Evolutionary conservation across 2,329 filamentous ascomycete species (phyloP).

Genomic region (Fusarium illudens): DNA sequence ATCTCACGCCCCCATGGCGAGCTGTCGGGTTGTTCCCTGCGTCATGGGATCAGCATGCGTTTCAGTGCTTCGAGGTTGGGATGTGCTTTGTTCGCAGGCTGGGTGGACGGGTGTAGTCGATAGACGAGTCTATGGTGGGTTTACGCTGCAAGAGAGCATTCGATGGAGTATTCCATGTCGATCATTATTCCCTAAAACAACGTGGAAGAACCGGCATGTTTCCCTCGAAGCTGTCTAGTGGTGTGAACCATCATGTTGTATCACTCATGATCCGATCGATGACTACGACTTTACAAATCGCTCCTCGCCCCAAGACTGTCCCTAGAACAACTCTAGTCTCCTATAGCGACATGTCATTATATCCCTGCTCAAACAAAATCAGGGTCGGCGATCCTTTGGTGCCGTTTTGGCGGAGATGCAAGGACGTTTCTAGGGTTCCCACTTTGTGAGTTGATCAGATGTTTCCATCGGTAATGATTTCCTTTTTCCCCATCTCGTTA

Average conservation of each 20-base stretch:
- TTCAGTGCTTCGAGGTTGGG: conserved; percentile 12
- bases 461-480: background rate
- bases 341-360: background rate
- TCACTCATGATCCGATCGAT: background rate
- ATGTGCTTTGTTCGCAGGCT: background rate
- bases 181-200: background rate
- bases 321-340: background rate
- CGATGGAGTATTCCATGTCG: background rate
- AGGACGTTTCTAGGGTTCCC: background rate
- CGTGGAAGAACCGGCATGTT: background rate
- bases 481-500: conserved; percentile 2
- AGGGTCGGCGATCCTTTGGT: background rate
- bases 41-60: background rate
- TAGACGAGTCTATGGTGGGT: background rate
- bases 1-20: background rate
- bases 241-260: background rate
- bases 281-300: background rate
- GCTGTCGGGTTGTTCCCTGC: conserved; percentile 21
- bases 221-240: background rate
- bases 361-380: background rate
- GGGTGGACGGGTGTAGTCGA: background rate
- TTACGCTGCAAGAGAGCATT: background rate
- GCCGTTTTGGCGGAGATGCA: background rate
- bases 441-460: background rate
- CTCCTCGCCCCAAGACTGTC: background rate